Base-by-base conservation (phyloP, 179 eudicot species). In the Monotropa hypopitys region DNA sequence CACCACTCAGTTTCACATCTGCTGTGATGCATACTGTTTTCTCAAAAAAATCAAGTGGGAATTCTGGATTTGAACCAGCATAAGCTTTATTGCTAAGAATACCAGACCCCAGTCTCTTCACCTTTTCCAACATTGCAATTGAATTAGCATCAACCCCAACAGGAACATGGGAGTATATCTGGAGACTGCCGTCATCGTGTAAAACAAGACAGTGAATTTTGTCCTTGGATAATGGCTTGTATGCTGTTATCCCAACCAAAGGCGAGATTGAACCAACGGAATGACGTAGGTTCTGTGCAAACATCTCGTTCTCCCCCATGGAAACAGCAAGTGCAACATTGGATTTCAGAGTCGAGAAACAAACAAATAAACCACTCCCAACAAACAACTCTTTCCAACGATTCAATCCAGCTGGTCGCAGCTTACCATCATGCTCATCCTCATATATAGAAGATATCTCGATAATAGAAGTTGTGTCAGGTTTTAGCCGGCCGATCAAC, bases 141-240 rank as follows among this genome's bases (percentile, higher is more conserved):
- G 92, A 81, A 66, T 83, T 85, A 77, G 85, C 84, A 85, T 94
- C 97, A 71, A 80, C 85, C 74, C 93, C 99, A 83, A 84, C 77
- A 67, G 92, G 94, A 71, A 83, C 79, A 81, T 86, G 96, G 5
- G 98, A 90, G 86, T 91, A 94, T 79, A 96, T 96, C 87, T 94
- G 99, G 78, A 96, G 98, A 85, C 99, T 96, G 57, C 99, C 99
- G 87, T 96, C 99, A 83, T 96, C 99, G 86, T 94, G 97, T 79
- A 96, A 85, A 81, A 94, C 88, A 80, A 96, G 97, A 85, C 91
- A 86, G 81, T 96, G 99, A 46, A 89, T 84, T 83, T 90, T 96
- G 85, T 94, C 98, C 85, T 96, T 94, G 47, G 99, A 90, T 80
- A 96, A 78, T 53, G 99, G 98, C 87, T 86, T 91, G 81, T 94